These are phyloP conservation scores for Obba rivulosa DNA, from an alignment of 768 basidiomycete species.

Conservation along the genomic window DNA sequence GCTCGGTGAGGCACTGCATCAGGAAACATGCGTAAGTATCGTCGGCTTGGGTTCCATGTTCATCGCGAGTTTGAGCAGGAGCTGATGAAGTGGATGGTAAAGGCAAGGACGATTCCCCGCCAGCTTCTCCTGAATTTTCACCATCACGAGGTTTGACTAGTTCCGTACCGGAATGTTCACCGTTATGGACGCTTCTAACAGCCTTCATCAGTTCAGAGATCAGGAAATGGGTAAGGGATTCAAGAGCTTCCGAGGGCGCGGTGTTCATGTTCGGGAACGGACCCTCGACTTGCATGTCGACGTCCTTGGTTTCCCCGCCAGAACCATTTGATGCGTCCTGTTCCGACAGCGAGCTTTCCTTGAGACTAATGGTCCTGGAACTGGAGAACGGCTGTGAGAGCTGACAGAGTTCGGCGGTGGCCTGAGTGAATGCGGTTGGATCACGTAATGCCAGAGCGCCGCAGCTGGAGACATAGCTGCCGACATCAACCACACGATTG, in stretches of 20 bases:
- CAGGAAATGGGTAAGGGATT: constrained; percentile 64
- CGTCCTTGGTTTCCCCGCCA: constrained; percentile 14
- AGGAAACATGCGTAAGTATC: constrained; percentile 70
- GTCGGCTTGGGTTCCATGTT: constrained; percentile 12
- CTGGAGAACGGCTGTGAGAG: constrained; percentile 56
- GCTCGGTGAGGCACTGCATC: constrained; percentile 88
- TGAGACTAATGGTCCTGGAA: constrained; percentile 24
- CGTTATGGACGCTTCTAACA: constrained; percentile 36
- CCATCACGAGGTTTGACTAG: background rate
- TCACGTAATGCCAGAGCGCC: constrained; percentile 80
- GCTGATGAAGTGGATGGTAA: background rate
- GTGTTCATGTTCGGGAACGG: constrained; percentile 1
- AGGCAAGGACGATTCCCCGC: background rate
- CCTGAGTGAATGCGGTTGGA: constrained; percentile 67
- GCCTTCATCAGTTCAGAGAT: constrained; percentile 64
- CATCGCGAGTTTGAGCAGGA: background rate
- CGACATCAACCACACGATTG: constrained; percentile 60
- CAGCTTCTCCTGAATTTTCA: constrained; percentile 1
- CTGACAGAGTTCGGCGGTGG: constrained; percentile 64
- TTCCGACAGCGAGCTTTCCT: constrained; percentile 1
- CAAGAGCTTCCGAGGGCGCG: constrained; percentile 38
- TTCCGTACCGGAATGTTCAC: constrained; percentile 14
- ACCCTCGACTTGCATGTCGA: constrained; percentile 61
- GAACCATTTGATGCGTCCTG: background rate
- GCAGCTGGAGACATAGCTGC: constrained; percentile 69